Percentiles rank a stretch among this genome's conserved stretches.
phyloP scores from a whole-genome alignment of 768 basidiomycete species.

The Suillus subalutaceus region DNA sequence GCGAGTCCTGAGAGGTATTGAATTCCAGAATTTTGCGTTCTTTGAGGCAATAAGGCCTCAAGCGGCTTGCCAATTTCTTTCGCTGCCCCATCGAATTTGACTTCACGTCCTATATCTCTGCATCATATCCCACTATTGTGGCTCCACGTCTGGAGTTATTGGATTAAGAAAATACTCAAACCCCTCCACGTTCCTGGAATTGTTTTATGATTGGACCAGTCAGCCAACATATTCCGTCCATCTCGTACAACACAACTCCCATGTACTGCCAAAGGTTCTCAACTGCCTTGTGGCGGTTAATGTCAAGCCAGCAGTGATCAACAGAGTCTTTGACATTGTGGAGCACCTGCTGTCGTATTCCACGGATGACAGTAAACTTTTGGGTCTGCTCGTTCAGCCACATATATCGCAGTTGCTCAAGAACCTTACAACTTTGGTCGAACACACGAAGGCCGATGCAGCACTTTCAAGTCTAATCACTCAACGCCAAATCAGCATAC shows the following conservation, averaged over 20 bases:
- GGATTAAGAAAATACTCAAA: constrained; percentile 86
- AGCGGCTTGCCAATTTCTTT: constrained; percentile 89
- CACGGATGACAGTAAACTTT: constrained; percentile 49
- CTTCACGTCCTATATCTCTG: constrained; percentile 68
- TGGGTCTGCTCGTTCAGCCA: constrained; percentile 62
- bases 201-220: constrained; percentile 79
- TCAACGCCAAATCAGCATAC: constrained; percentile 79
- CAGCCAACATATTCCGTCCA: constrained; percentile 57
- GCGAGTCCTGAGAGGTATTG: constrained; percentile 23
- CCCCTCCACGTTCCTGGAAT: constrained; percentile 84
- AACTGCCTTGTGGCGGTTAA: constrained; percentile 79
- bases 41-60: constrained; percentile 82
- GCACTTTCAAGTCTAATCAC: constrained; percentile 63
- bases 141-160: constrained; percentile 78
- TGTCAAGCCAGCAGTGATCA: constrained; percentile 85
- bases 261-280: constrained; percentile 76
- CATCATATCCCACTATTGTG: constrained; percentile 72
- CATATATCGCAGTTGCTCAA: constrained; percentile 71
- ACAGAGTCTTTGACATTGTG: constrained; percentile 82
- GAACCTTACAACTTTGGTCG: constrained; percentile 71
- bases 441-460: constrained; percentile 55
- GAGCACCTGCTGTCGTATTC: constrained; percentile 67
- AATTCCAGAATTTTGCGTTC: constrained; percentile 52
- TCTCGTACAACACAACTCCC: constrained; percentile 69
- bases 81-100: constrained; percentile 72